Evolutionary conservation across 2,329 filamentous ascomycete species (phyloP).

Genomic region (Septoria petroselini): DNA sequence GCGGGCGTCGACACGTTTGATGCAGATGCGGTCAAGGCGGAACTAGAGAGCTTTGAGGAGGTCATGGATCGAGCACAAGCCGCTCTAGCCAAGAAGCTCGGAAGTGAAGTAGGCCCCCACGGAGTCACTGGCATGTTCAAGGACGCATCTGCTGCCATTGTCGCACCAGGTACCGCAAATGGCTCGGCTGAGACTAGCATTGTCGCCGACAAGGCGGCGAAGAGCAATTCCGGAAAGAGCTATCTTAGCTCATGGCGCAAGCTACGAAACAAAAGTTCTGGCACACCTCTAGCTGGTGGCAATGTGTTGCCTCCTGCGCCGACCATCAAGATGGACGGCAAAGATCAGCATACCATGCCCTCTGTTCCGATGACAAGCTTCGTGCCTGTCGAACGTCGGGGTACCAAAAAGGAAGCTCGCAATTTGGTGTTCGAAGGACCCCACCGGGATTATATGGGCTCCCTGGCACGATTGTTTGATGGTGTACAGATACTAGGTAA

Average conservation of each 20-base stretch:
- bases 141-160: constrained; percentile 50
- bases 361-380: constrained; percentile 65
- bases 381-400: constrained; percentile 57
- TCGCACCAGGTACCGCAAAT: constrained; percentile 15
- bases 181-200: constrained; percentile 34
- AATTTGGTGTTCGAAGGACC: constrained; percentile 74
- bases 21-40: constrained; percentile 85
- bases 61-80: constrained; percentile 83
- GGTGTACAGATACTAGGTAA: constrained; percentile 88
- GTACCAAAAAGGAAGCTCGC: constrained; percentile 53
- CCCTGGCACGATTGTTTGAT: constrained; percentile 86
- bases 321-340: constrained; percentile 46
- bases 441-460: constrained; percentile 85
- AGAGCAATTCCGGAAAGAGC: constrained; percentile 66
- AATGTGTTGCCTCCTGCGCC: constrained; percentile 3
- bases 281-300: constrained; percentile 40
- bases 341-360: constrained; percentile 57
- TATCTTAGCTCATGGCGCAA: constrained; percentile 87
- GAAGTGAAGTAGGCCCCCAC: constrained; percentile 86
- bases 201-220: constrained; percentile 40
- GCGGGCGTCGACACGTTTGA: constrained; percentile 82
- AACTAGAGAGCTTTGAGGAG: constrained; percentile 85
- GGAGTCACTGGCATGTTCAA: constrained; percentile 71
- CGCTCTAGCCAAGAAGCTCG: constrained; percentile 74
- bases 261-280: constrained; percentile 81